Conservation (phyloP, 2,329 filamentous ascomycete genomes). For the Cercospora sp. region DNA sequence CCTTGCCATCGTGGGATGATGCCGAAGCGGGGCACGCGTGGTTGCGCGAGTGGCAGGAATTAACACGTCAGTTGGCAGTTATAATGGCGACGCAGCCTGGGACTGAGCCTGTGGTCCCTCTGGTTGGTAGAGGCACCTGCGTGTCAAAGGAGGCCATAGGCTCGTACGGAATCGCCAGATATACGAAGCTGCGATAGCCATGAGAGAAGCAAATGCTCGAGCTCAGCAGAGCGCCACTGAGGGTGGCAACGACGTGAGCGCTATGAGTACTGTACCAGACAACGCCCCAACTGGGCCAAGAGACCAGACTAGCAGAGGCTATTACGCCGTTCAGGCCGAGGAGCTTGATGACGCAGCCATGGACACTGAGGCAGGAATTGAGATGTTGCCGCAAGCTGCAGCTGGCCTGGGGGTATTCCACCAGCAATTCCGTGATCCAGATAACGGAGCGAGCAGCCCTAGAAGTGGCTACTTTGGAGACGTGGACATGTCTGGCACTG, state of each 20-base stretch:
- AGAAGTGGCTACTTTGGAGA: neutral
- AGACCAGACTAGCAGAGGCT: neutral
- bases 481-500: neutral
- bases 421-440: neutral
- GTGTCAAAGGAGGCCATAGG: neutral
- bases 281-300: neutral
- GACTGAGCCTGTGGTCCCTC: neutral
- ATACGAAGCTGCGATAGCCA: neutral
- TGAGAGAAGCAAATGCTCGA: neutral
- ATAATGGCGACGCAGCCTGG: too few species aligned
- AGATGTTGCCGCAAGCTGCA: too few species aligned
- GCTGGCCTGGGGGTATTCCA: neutral
- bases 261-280: neutral
- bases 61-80: too few species aligned
- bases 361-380: neutral
- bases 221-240: neutral
- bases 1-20: too few species aligned
- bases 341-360: neutral
- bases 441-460: neutral
- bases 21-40: too few species aligned
- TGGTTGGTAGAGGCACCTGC: neutral
- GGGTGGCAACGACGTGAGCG: neutral
- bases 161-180: neutral
- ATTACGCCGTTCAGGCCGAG: neutral
- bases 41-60: too few species aligned